These are phyloP conservation scores for Aurinia saxatilis DNA, from an alignment of 345 rosid genomes.

Conservation along the genomic window DNA sequence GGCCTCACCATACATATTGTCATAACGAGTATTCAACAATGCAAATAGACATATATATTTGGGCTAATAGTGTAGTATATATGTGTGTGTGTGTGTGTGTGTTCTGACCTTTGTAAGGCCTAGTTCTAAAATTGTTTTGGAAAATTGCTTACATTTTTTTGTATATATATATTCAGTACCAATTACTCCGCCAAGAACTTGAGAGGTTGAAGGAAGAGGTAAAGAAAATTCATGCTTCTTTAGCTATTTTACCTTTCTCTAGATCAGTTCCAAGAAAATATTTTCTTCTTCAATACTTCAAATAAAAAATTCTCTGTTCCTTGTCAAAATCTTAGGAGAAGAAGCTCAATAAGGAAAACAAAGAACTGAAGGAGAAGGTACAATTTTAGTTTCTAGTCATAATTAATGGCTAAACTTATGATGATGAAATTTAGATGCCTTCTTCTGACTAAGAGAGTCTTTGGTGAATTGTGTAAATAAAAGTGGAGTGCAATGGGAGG, in stretches of 20 bases:
- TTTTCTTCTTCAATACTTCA: not conserved
- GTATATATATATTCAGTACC: constrained; percentile 39
- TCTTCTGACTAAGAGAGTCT: not conserved
- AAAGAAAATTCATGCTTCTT: constrained; percentile 34
- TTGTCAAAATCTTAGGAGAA: constrained; percentile 41
- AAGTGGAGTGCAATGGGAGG: constrained; percentile 24
- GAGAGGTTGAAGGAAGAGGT: constrained; percentile 70
- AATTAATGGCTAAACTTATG: not conserved
- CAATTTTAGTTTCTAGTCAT: not conserved
- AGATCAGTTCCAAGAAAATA: not conserved
- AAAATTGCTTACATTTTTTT: not conserved
- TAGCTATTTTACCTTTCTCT: not conserved
- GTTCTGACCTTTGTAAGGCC: not conserved
- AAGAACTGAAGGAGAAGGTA: constrained; percentile 48
- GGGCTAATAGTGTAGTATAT: not conserved
- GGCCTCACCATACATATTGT: not conserved
- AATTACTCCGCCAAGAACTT: constrained; percentile 46
- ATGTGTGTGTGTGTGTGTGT: no score
- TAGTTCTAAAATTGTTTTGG: not conserved
- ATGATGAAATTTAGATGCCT: not conserved
- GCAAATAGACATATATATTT: not conserved
- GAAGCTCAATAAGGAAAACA: constrained; percentile 44
- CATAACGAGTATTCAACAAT: not conserved
- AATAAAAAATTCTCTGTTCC: not conserved
- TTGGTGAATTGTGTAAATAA: not conserved